Conservation (phyloP, 2,329 filamentous ascomycete genomes). For the Chalara sp. region DNA sequence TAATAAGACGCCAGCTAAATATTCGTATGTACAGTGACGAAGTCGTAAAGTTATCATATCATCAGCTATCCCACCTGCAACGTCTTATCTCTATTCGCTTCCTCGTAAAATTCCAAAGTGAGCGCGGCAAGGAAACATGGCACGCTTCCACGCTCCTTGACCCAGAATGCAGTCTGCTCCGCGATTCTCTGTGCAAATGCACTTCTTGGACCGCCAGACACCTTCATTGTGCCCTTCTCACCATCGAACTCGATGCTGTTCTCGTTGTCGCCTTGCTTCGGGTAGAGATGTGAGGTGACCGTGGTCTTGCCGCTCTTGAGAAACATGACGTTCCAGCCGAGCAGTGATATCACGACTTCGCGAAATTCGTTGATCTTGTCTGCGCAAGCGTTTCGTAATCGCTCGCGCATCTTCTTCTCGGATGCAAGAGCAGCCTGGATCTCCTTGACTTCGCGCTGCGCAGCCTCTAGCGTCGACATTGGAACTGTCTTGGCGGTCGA, state of each 20-base stretch:
- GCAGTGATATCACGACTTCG: slow-evolving; percentile 82
- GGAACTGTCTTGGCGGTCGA: slow-evolving; percentile 48
- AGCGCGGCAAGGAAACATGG: slow-evolving; percentile 87
- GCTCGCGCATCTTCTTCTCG: slow-evolving; percentile 74
- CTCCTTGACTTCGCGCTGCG: slow-evolving; percentile 68
- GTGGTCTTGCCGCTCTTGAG: slow-evolving; percentile 95
- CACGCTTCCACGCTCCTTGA: slow-evolving; percentile 86
- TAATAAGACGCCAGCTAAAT: too few species aligned
- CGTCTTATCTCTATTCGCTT: slow-evolving; percentile 30
- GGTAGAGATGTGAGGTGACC: slow-evolving; percentile 79
- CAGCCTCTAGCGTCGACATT: slow-evolving; percentile 65
- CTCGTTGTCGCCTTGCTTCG: slow-evolving; percentile 56
- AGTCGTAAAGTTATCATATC: too few species aligned
- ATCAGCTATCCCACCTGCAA: slow-evolving; percentile 7
- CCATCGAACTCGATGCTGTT: slow-evolving; percentile 81
- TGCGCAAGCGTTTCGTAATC: slow-evolving; percentile 88
- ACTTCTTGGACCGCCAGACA: slow-evolving; percentile 81
- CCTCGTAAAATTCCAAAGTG: slow-evolving; percentile 89
- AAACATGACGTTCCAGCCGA: slow-evolving; percentile 94
- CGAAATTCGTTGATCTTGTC: slow-evolving; percentile 92
- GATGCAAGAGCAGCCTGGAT: slow-evolving; percentile 62
- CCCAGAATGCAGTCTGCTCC: slow-evolving; percentile 91
- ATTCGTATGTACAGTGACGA: too few species aligned
- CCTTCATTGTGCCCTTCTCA: slow-evolving; percentile 95
- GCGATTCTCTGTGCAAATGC: slow-evolving; percentile 79